Percentiles rank a stretch among this genome's conserved stretches.
phyloP scores from a whole-genome alignment of 176 grass and related monocot species.

The Avena atlantica region DNA sequence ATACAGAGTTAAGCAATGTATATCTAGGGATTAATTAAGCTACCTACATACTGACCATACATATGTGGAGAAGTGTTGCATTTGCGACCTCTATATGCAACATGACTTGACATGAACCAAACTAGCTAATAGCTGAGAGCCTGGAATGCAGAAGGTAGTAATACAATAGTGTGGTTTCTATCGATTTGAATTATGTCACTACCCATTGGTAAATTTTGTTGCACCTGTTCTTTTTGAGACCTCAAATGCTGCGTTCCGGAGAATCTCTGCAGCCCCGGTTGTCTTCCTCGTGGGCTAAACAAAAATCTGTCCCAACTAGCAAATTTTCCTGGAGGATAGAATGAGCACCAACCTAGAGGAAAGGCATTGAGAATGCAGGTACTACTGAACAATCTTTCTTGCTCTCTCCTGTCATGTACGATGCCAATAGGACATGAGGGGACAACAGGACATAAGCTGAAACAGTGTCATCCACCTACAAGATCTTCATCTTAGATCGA shows the following conservation, averaged over 20 bases:
- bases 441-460: conserved; percentile 11
- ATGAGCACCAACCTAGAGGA: background rate
- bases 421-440: conserved; percentile 1
- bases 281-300: conserved; percentile 35
- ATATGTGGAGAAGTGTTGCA: background rate
- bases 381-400: background rate
- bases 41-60: background rate
- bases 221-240: conserved; percentile 19
- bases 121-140: background rate
- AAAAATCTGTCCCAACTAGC: conserved; percentile 36
- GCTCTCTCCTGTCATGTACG: conserved; percentile 21
- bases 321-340: background rate
- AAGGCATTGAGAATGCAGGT: background rate
- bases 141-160: background rate
- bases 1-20: background rate
- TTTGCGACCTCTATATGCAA: background rate
- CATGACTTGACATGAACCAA: background rate
- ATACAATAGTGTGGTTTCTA: background rate
- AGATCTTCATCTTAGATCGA: background rate
- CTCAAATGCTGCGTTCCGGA: conserved; percentile 23
- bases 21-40: background rate
- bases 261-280: conserved; percentile 25
- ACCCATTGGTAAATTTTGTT: background rate
- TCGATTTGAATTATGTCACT: background rate
- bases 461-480: background rate